A percentile compares a stretch with the other conserved stretches of the same genome.
These are phyloP conservation scores for Candida glaebosa DNA, from an alignment of 805 yeast species.

Conservation along the genomic window DNA sequence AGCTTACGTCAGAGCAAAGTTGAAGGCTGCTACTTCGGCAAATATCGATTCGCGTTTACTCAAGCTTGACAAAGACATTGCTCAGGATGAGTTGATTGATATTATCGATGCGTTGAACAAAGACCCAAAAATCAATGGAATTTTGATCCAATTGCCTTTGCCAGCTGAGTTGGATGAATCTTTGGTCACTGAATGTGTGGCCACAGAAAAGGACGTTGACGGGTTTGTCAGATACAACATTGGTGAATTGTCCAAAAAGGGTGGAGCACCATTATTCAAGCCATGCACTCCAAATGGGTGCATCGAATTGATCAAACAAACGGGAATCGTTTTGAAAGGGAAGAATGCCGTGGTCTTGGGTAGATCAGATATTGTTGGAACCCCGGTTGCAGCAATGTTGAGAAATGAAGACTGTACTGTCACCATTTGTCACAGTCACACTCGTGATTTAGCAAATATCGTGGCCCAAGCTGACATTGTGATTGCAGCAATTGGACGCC, in stretches of 20 bases:
- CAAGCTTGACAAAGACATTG: slow-evolving; percentile 52
- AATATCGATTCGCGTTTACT: slow-evolving; percentile 60
- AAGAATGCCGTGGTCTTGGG: slow-evolving; percentile 81
- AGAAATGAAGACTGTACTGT: slow-evolving; percentile 74
- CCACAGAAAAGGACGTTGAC: slow-evolving; percentile 72
- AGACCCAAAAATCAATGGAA: slow-evolving; percentile 62
- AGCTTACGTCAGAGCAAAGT: slow-evolving; percentile 78
- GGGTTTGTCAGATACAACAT: slow-evolving; percentile 78
- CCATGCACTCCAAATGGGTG: slow-evolving; percentile 88
- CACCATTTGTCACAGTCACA: slow-evolving; percentile 67
- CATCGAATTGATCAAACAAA: slow-evolving; percentile 56
- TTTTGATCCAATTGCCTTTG: slow-evolving; percentile 73
- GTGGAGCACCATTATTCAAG: slow-evolving; percentile 65
- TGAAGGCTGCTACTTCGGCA: slow-evolving; percentile 72
- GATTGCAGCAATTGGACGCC: slow-evolving; percentile 71
- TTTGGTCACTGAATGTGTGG: slow-evolving; percentile 62
- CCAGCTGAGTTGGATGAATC: slow-evolving; percentile 71
- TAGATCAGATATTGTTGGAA: slow-evolving; percentile 82
- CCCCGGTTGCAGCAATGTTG: slow-evolving; percentile 70
- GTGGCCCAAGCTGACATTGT: slow-evolving; percentile 70
- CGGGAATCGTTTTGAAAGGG: slow-evolving; percentile 56
- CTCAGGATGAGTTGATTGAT: slow-evolving; percentile 54
- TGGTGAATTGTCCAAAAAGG: slow-evolving; percentile 72
- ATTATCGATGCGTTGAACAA: slow-evolving; percentile 55
- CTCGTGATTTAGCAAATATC: slow-evolving; percentile 46